phyloP scores from a whole-genome alignment of 192 early-diverging fungal species.

The Coemansia reversa region DNA sequence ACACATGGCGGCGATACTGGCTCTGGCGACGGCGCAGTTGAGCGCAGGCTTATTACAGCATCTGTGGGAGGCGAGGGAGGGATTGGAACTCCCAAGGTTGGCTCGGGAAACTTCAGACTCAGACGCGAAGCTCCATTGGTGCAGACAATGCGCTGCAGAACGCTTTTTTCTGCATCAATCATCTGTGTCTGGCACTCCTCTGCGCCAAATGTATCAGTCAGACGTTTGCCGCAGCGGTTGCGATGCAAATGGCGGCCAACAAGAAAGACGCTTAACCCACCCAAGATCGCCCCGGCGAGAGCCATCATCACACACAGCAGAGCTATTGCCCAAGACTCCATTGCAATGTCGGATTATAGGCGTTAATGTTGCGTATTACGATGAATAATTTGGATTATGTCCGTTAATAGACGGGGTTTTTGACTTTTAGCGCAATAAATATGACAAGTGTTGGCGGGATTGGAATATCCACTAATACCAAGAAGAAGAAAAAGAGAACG shows the following conservation, averaged over 20 bases:
- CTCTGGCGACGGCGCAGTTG: neutral
- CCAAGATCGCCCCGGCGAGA: conserved; percentile 9
- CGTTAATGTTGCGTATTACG: neutral
- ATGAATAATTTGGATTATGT: too few species aligned
- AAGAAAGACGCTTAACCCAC: conserved; percentile 9
- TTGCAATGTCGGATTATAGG: conserved; percentile 4
- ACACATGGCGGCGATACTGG: neutral
- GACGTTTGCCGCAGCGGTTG: conserved; percentile 1
- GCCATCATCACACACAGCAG: conserved; percentile 14
- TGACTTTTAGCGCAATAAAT: too few species aligned
- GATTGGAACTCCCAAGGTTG: conserved; percentile 26
- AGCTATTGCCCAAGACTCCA: conserved; percentile 21
- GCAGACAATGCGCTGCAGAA: conserved; percentile 23
- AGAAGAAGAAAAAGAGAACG: conserved; percentile 6
- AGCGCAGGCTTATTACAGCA: neutral
- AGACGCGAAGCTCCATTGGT: conserved; percentile 29
- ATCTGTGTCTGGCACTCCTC: conserved; percentile 36
- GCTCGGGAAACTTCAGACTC: conserved; percentile 31
- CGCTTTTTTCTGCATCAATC: conserved; percentile 29
- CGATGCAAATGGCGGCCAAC: conserved; percentile 10
- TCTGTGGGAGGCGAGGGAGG: conserved; percentile 15
- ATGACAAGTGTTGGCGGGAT: neutral
- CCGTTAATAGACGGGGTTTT: too few species aligned
- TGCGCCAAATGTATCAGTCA: neutral
- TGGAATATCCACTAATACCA: neutral